Evolutionary conservation across 116 monocot genomes (phyloP), one percentile per base, ranked within the genome.

Genomic region (Cymodocea nodosa): DNA sequence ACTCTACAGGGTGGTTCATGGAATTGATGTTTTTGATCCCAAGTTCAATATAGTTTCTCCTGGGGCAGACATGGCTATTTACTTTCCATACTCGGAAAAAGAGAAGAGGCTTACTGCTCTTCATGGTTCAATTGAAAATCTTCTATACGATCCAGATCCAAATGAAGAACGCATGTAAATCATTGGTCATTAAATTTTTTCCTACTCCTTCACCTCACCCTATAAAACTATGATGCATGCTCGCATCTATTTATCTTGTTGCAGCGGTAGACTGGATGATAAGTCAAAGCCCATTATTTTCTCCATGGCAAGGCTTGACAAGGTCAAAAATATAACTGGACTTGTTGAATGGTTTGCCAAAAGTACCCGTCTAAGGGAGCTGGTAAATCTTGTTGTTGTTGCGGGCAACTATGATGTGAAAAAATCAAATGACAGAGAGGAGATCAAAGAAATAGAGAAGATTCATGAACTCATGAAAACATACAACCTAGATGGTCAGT

Each of bases 31-130:
- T 69, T 94, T 94, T 63, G 94, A 94, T 69, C 90, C 94, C 2
- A 94, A 90, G 75, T 94, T 94, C 68, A 94, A 94, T 71, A 94
- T 94, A 67, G 94, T 94, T n/a, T 94, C 94, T 22, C 90, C 94
- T 15, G 90, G 87, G 50, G 90, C 94, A 24, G 94, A 94, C 63
- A 79, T 79, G 82, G 62, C 68, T 20, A 85, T 94, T 51, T 94
- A 94, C 56, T 94, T 94, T 55, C 83, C 94, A 16, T 81, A 77
- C 56, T 84, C 87, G 4, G 90, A 94, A 68, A 73, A 55, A 22
- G 80, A 79, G 35, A 90, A 71, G 56, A 68, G 94, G 66, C 83
- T 94, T 17, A 94, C 90, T 63, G 87, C 90, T 12, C 75, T 90
- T 71, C 94, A 87, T 79, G 68, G 69, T 60, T 82, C 84, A 25